A percentile compares a stretch with the other conserved stretches of the same genome.
Conservation (phyloP, 805 yeast genomes). For the Cyberlindnera maclurae region DNA sequence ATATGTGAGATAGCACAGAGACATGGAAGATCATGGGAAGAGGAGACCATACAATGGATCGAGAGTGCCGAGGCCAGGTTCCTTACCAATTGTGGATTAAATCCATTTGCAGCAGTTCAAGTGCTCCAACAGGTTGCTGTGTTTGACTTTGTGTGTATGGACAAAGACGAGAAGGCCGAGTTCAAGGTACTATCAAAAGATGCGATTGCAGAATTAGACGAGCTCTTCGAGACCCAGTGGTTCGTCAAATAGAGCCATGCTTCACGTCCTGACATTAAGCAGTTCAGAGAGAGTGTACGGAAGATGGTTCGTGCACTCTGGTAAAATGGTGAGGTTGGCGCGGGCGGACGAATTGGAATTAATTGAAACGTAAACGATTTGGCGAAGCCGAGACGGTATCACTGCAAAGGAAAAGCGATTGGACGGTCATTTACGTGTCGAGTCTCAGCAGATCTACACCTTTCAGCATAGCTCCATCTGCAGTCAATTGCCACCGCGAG, state of each 20-base stretch:
- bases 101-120: conserved; percentile 8
- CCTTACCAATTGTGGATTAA: conserved; percentile 13
- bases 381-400: too few relatives aligned
- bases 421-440: too few relatives aligned
- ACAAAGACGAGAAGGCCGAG: conserved; percentile 1
- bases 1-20: conserved; percentile 3
- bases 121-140: conserved; percentile 4
- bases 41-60: not conserved
- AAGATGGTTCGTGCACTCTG: too few relatives aligned
- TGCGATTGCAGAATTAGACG: not conserved
- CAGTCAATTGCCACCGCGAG: too few relatives aligned
- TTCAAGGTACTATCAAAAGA: conserved; percentile 1
- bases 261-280: not conserved
- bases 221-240: conserved; percentile 9
- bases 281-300: too few relatives aligned
- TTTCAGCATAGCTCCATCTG: too few relatives aligned
- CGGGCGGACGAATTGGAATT: too few relatives aligned
- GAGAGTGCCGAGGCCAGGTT: conserved; percentile 5
- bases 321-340: too few relatives aligned
- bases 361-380: too few relatives aligned
- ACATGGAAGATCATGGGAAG: not conserved
- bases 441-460: too few relatives aligned
- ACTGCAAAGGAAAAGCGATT: too few relatives aligned
- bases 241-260: not conserved
- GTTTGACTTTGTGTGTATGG: conserved; percentile 5